Evolutionary conservation across 2,329 filamentous ascomycete genomes (phyloP), one percentile per base, ranked within the genome.

Genomic region (Trichophyton rubrum): DNA sequence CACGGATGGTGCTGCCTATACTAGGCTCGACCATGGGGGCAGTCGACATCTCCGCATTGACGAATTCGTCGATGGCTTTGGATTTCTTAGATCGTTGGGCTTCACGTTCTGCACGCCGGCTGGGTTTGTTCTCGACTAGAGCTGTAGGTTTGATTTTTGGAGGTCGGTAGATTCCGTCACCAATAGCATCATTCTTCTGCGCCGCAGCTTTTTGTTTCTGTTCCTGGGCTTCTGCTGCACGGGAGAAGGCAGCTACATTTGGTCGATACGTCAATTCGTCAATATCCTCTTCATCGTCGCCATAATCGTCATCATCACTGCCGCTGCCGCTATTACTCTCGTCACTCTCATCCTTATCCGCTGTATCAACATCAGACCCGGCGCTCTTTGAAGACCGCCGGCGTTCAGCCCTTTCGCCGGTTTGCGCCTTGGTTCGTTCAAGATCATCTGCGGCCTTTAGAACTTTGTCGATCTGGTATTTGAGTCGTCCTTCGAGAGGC

Each of bases 401-500:
- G 65, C 74, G 74, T 9, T 57, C 22, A 17, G 7, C 30, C 7
- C 9, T 40, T 61, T 2, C 65, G n/a, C 38, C 64, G 63, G 43
- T 20, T 59, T 68, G 65, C 61, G 49, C 22, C 22, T 72, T 68
- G 9, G 65, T 64, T 33, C 71, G 65, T 56, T 74, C 69, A 2
- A 69, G 67, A 62, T 75, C 70, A 63, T 95, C 88, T 40, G 90
- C 90, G 0, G 90, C 89, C 64, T 90, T 87, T 20, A 99, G 80
- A 27, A 96, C 90, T 70, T 95, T 93, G 73, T 97, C 92, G 68
- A 99, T 90, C 71, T 96, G 91, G 74, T 96, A 99, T 66, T 90
- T 92, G 63, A 99, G 76, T 67, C 91, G 88, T 66, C 87, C 87
- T 74, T 99, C 95, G 15, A 97, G 77, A 0, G 93, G 93, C 15